phyloP scores from a whole-genome alignment of 129 eudicot genomes.

The Artemisia argyi region DNA sequence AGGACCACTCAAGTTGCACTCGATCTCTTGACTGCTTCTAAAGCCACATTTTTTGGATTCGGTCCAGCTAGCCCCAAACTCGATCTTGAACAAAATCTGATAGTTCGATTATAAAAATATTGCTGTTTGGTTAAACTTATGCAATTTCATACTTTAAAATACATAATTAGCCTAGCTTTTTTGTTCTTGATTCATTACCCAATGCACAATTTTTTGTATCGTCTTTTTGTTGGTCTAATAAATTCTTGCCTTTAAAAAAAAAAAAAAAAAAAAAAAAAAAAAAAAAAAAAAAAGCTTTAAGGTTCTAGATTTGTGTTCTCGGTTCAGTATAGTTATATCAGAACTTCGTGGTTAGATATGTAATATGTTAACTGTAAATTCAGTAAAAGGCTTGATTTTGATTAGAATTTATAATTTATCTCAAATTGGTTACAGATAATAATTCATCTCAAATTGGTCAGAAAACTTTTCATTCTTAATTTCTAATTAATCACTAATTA shows the following conservation, averaged over 20 bases:
- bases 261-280: too few species aligned
- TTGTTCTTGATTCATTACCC: not conserved
- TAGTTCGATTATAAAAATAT: not conserved
- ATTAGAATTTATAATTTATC: not conserved
- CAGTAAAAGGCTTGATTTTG: not conserved
- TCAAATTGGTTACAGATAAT: not conserved
- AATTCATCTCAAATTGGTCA: too few species aligned
- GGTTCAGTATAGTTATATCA: too few species aligned
- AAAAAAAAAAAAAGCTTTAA: too few species aligned
- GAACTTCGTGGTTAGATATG: too few species aligned
- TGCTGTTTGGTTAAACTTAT: not conserved
- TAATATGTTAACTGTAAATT: too few species aligned
- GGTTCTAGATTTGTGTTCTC: too few species aligned
- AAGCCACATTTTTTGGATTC: constrained; percentile 25
- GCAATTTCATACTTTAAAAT: not conserved
- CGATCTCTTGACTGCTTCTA: constrained; percentile 29
- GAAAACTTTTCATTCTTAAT: not conserved
- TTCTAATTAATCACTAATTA: not conserved
- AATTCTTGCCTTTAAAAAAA: too few species aligned
- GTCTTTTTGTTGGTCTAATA: too few species aligned
- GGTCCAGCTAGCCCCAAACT: constrained; percentile 35
- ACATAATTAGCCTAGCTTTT: too few species aligned
- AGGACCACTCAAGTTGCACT: constrained; percentile 41
- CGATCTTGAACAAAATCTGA: constrained; percentile 33
- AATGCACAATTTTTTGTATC: too few species aligned